phyloP scores from a whole-genome alignment of 805 yeast species.

The Huiozyma naganishii region DNA sequence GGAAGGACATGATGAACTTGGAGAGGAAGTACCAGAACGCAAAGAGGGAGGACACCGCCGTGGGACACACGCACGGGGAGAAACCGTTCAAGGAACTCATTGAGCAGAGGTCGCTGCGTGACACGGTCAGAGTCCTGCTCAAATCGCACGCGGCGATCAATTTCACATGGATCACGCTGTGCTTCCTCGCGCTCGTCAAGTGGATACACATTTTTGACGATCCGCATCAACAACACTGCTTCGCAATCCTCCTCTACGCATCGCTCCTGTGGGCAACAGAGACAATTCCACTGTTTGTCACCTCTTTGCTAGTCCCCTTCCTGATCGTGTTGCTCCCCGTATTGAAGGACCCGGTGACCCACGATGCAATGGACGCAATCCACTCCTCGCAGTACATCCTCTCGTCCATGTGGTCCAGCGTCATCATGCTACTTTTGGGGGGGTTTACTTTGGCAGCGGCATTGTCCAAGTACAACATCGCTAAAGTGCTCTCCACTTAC shows the following conservation, averaged over 20 bases:
- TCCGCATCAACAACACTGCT: constrained; percentile 61
- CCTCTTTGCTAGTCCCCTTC: constrained; percentile 75
- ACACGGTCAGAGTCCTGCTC: constrained; percentile 5
- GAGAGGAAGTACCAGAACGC: constrained; percentile 83
- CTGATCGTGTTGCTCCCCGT: constrained; percentile 66
- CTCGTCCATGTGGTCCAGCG: constrained; percentile 90
- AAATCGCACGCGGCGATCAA: constrained; percentile 25
- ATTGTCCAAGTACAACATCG: constrained; percentile 79
- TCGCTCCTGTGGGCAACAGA: constrained; percentile 87
- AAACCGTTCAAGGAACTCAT: constrained; percentile 7
- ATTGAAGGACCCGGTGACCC: constrained; percentile 43
- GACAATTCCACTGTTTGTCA: constrained; percentile 81
- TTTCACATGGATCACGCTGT: constrained; percentile 34
- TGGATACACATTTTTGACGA: constrained; percentile 37
- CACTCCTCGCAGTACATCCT: constrained; percentile 64
- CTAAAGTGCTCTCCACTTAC: constrained; percentile 73
- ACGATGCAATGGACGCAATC: constrained; percentile 43
- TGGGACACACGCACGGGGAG: not conserved
- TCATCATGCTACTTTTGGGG: constrained; percentile 78
- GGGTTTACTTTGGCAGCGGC: constrained; percentile 96
- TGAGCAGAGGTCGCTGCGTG: constrained; percentile 11
- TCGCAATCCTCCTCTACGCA: constrained; percentile 72
- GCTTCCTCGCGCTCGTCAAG: constrained; percentile 34
- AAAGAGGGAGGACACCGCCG: constrained; percentile 25
- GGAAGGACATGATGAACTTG: constrained; percentile 91